Conservation (phyloP, 108 stramenopile genomes). For the Cyclotella kingstonii region DNA sequence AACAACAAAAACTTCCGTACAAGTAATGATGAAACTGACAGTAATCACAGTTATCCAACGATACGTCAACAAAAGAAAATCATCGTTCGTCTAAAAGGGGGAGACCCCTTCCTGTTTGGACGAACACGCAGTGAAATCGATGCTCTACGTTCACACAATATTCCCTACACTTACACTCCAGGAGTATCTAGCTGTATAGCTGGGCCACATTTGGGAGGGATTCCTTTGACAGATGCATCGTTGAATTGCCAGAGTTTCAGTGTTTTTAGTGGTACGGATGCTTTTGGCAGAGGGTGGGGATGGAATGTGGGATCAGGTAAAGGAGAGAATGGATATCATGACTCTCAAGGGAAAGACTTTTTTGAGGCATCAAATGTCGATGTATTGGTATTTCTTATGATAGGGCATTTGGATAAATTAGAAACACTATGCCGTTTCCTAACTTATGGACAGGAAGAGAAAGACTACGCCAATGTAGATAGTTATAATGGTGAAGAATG, state of each 20-base stretch:
- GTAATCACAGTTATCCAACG: too few relatives aligned
- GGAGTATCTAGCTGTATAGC: conserved; percentile 40
- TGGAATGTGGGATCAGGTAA: conserved; percentile 4
- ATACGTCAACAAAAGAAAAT: too few relatives aligned
- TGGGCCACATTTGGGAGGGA: conserved; percentile 43
- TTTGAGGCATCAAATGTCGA: conserved; percentile 25
- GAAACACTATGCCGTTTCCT: conserved; percentile 28
- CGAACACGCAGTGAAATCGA: conserved; percentile 38
- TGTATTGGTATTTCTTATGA: conserved; percentile 44
- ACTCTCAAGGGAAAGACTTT: too few relatives aligned
- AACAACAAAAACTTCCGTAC: conserved; percentile 13
- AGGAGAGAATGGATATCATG: not conserved
- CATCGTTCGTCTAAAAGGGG: conserved; percentile 36
- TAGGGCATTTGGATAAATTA: conserved; percentile 44
- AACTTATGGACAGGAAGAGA: not conserved
- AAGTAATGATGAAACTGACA: not conserved
- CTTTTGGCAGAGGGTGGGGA: conserved; percentile 24
- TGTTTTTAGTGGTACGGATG: conserved; percentile 46
- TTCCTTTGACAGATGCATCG: conserved; percentile 35
- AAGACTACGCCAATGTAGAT: too few relatives aligned
- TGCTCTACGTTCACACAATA: conserved; percentile 8
- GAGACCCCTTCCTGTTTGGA: conserved; percentile 44
- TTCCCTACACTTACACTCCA: conserved; percentile 33
- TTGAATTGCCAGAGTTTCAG: conserved; percentile 43
- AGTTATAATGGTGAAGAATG: not conserved